Conservation (phyloP, 805 yeast species). For the Priceomyces melissophilus region DNA sequence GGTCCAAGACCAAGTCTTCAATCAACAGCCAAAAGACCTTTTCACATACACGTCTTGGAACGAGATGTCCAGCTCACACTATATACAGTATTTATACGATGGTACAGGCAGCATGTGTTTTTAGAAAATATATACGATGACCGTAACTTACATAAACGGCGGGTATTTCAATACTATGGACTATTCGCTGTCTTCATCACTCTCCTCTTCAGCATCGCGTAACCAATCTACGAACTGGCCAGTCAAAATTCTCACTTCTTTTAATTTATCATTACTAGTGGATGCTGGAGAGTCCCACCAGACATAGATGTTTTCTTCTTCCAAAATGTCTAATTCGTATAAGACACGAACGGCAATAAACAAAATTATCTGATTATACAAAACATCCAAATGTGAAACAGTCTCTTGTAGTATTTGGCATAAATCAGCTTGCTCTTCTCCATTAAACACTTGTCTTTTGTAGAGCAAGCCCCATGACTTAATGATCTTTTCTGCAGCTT, state of each 20-base stretch:
- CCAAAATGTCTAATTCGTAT: conserved; percentile 78
- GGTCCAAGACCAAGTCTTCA: too few species aligned
- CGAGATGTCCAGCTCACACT: too few species aligned
- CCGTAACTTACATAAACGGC: not conserved
- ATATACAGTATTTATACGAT: too few species aligned
- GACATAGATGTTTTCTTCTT: conserved; percentile 69
- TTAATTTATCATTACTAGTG: conserved; percentile 38
- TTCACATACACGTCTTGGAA: too few species aligned
- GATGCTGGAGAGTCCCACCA: conserved; percentile 69
- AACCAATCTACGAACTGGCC: conserved; percentile 85
- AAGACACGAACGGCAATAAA: conserved; percentile 54
- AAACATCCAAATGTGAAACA: conserved; percentile 32
- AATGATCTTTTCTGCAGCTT: conserved; percentile 74
- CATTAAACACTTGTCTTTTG: conserved; percentile 80
- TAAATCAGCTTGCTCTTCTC: conserved; percentile 74
- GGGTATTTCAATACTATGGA: not conserved
- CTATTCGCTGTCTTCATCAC: conserved; percentile 27
- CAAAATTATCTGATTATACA: conserved; percentile 47
- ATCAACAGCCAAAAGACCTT: too few species aligned
- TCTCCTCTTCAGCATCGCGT: conserved; percentile 69
- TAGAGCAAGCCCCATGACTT: conserved; percentile 79
- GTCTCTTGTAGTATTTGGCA: conserved; percentile 48
- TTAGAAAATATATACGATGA: not conserved
- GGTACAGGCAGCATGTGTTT: not conserved
- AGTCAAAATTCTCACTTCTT: conserved; percentile 52